Conservation (phyloP, 2,329 filamentous ascomycete species). For the Diplocarpon rosae region DNA sequence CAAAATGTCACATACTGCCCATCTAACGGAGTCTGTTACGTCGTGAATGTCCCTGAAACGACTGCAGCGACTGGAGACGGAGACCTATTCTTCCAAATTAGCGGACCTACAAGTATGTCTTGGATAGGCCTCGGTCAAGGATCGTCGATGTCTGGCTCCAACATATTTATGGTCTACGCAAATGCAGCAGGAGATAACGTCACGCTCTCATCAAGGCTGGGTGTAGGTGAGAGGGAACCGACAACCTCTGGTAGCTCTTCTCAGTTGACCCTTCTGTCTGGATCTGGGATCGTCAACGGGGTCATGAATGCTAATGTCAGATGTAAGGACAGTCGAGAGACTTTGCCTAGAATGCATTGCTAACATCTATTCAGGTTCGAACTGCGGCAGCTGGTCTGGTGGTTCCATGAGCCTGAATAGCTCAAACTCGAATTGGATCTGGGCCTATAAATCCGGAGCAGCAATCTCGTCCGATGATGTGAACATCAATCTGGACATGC, state of each 20-base stretch:
- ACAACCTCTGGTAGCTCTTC: constrained; percentile 29
- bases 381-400: constrained; percentile 40
- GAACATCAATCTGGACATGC: constrained; percentile 33
- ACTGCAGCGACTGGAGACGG: constrained; percentile 40
- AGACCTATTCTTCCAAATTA: constrained; percentile 47
- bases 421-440: constrained; percentile 38
- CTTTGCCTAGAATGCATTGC: constrained; percentile 1
- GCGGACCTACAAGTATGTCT: constrained; percentile 38
- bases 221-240: constrained; percentile 34
- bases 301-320: constrained; percentile 45
- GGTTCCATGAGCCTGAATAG: constrained; percentile 39
- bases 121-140: constrained; percentile 49
- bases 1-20: constrained; percentile 18
- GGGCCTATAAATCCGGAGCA: constrained; percentile 34
- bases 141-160: constrained; percentile 39
- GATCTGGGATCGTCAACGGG: constrained; percentile 39
- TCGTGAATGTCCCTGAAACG: constrained; percentile 41
- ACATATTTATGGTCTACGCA: constrained; percentile 50
- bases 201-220: constrained; percentile 42
- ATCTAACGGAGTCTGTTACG: constrained; percentile 28
- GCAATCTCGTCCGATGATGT: constrained; percentile 36
- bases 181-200: constrained; percentile 40
- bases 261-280: constrained; percentile 38
- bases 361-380: constrained; percentile 30
- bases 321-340: constrained; percentile 29